Evolutionary conservation across 2,329 filamentous ascomycete genomes (phyloP).

Genomic region (Scytalidium sp.): DNA sequence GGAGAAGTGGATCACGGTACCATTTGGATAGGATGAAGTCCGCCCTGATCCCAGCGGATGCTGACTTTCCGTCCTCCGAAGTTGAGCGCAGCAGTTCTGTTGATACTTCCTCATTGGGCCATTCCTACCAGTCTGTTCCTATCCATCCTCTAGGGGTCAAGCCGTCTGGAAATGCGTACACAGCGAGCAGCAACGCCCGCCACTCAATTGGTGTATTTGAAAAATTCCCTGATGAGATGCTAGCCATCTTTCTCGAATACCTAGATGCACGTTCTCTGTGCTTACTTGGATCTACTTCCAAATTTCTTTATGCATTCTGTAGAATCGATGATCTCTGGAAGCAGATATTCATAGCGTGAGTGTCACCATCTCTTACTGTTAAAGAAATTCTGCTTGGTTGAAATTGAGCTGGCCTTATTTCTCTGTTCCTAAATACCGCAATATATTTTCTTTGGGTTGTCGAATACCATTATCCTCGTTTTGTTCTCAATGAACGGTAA

Average conservation of each 20-base stretch:
- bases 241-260: slow-evolving; percentile 72
- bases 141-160: slow-evolving; percentile 81
- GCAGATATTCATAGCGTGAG: slow-evolving; percentile 78
- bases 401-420: background rate
- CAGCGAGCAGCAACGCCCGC: slow-evolving; percentile 64
- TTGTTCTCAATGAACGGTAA: too few relatives aligned
- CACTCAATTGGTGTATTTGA: slow-evolving; percentile 62
- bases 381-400: background rate
- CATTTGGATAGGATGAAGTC: slow-evolving; percentile 12
- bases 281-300: slow-evolving; percentile 73
- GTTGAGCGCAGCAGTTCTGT: slow-evolving; percentile 14
- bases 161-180: slow-evolving; percentile 80
- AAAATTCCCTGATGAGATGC: slow-evolving; percentile 74
- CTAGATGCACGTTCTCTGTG: slow-evolving; percentile 63
- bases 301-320: slow-evolving; percentile 81
- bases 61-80: slow-evolving; percentile 8
- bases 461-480: too few relatives aligned
- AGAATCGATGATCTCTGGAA: slow-evolving; percentile 89
- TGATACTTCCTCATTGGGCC: slow-evolving; percentile 29
- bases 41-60: slow-evolving; percentile 12
- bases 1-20: background rate
- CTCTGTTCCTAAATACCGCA: too few relatives aligned
- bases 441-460: too few relatives aligned
- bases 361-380: slow-evolving; percentile 23
- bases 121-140: slow-evolving; percentile 56